These are phyloP conservation scores for Neoascochyta sp. DNA, from an alignment of 2,329 filamentous ascomycete species.

Conservation along the genomic window DNA sequence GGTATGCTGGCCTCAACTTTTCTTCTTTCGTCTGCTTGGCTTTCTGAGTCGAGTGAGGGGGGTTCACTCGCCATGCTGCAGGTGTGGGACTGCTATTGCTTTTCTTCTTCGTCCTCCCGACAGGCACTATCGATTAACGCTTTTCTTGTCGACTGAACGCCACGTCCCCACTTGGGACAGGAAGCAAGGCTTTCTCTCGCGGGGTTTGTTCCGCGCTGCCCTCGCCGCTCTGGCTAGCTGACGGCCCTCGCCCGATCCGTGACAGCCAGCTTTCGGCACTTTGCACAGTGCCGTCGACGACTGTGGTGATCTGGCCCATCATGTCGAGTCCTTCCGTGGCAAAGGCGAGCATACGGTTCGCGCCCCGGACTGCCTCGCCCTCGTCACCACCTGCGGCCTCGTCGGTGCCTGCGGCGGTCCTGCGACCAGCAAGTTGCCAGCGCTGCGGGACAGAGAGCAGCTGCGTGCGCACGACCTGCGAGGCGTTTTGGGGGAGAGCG, in stretches of 20 bases:
- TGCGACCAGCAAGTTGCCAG: constrained; percentile 68
- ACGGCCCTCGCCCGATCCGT: constrained; percentile 54
- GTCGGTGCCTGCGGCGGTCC: constrained; percentile 3
- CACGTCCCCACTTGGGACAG: no score
- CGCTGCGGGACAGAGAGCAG: constrained; percentile 79
- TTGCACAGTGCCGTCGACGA: constrained; percentile 83
- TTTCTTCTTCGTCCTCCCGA: no score
- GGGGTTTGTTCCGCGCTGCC: constrained; percentile 1
- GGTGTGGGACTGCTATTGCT: no score
- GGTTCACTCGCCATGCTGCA: no score
- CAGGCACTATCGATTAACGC: no score
- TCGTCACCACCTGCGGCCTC: constrained; percentile 11
- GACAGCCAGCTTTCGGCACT: constrained; percentile 93
- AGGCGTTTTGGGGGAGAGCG: constrained; percentile 83
- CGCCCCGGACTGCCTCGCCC: constrained; percentile 51
- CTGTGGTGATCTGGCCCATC: constrained; percentile 84
- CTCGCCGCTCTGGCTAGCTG: constrained; percentile 1
- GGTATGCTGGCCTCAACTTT: no score
- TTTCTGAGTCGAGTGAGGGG: no score
- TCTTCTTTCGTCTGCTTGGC: no score
- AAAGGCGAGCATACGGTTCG: constrained; percentile 76
- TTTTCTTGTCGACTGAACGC: no score
- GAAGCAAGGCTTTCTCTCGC: no score
- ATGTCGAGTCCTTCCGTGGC: constrained; percentile 91
- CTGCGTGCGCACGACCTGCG: constrained; percentile 76